Base-by-base conservation (phyloP, 805 yeast species). In the Yarrowia sp. region DNA sequence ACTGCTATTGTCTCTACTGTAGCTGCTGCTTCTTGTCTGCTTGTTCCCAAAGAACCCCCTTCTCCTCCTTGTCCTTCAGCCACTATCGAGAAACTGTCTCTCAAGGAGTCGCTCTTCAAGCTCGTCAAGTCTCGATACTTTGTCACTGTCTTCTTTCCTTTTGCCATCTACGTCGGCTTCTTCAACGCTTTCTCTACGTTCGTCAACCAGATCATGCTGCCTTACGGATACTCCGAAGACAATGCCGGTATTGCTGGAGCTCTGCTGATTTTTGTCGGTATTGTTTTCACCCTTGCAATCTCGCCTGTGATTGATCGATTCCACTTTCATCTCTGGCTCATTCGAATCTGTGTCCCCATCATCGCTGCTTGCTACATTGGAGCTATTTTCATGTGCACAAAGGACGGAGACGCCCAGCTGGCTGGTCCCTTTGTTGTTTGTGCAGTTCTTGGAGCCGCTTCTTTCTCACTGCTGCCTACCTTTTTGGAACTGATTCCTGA, bases 161-260 rank as follows among this genome's bases (percentile, higher is more conserved):
- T 74, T 41, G 67, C 76, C 17, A 64, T 72, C 47, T 73, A 70
- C 57, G 76, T 74, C 39, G 76, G 76, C 14, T 71, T 72, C 60
- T 74, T 74, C 69, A 74, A 74, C 65, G 71, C 76, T 18, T 73
- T 69, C 65, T 65, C 74, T 15, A 69, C 75, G 43, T 69, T 70
- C 41, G 69, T 69, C 60, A 67, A 72, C 66, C 76, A 74, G 63
- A 70, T 74, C 48, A 69, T 74, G 75, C 67, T 44, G 42, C 76
- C 76, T 8, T 74, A 71, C 53, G 76, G 76, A 8, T 74, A 73
- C 66, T 47, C 72, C n/a, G 65, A 73, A 22, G 72, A 74, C 66
- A 71, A 72, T 15, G 76, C 76, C 8, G 76, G 76, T 31, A 67
- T 67, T 45, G 74, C 73, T 9, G 76, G 76, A 3, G 76, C 76